A percentile compares a stretch with the other conserved stretches of the same genome.
These are phyloP conservation scores for Amaranthus palmeri DNA, from an alignment of 148 eudicot species.

Conservation along the genomic window DNA sequence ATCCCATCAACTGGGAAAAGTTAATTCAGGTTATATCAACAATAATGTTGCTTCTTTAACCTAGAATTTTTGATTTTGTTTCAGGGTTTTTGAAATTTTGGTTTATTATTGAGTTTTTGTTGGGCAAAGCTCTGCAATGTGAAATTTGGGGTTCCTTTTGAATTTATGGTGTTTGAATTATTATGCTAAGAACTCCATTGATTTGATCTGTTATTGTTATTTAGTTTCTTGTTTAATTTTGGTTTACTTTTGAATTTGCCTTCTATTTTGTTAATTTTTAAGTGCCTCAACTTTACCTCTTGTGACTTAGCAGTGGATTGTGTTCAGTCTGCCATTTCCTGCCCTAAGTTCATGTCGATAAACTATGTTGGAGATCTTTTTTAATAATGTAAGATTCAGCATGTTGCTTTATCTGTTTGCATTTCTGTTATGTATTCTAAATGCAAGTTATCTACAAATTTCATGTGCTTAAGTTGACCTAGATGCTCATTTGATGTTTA, in stretches of 20 bases:
- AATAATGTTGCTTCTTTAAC: background rate
- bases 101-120: background rate
- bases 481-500: background rate
- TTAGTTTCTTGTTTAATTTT: background rate
- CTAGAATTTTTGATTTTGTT: constrained; percentile 6
- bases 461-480: background rate
- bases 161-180: constrained; percentile 9
- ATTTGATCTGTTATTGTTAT: constrained; percentile 32
- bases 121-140: constrained; percentile 6
- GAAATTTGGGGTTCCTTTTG: constrained; percentile 21
- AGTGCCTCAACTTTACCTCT: background rate
- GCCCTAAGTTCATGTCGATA: background rate
- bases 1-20: constrained; percentile 45
- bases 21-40: constrained; percentile 50
- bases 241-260: constrained; percentile 3
- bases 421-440: background rate
- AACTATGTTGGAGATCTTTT: constrained; percentile 18
- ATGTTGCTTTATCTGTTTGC: background rate
- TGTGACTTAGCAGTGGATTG: background rate
- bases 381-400: background rate
- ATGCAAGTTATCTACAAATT: background rate
- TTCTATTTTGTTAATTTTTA: background rate
- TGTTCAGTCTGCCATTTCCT: constrained; percentile 5
- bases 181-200: constrained; percentile 5
- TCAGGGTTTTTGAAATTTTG: constrained; percentile 14